Base-by-base conservation (phyloP, 1,284 basidiomycete genomes). In the Sporisorium graminicola region DNA sequence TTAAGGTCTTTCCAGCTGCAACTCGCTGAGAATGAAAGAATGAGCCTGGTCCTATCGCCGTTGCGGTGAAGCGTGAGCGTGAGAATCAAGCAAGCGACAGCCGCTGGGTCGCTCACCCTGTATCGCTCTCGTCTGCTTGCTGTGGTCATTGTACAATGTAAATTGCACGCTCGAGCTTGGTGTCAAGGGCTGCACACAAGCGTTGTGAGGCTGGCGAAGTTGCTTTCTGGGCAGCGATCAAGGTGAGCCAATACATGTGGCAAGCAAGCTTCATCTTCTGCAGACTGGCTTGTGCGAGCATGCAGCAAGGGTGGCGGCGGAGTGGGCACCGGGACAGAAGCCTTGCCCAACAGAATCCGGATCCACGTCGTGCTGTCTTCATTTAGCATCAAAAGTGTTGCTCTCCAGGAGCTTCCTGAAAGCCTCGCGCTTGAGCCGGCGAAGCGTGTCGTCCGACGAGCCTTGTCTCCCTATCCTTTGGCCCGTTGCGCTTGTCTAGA, bases 251-350 rank as follows among this genome's bases (percentile, higher is more conserved):
- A 50, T 29, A 31, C 49, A 50, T 31, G 49, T 29, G 18, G 49
- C 27, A 50, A 43, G 26, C 12, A 16, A 27, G 18, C 37, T 27
- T 16, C 7, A 24, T 26, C 18, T n/a, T 55, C 31, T 40, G 16
- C 29, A 35, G 43, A 50, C 47, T 68, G 66, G 57, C 66, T 64
- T 69, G 66, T 69, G 66, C 66, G 66, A 56, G 55, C 22, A 12
- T 33, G 49, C 37, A 43, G 22, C 37, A 20, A 54, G 9, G 37
- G 43, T 40, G 26, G 8, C 6, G 42, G 29, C 29, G 37, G n/a
- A 43, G 55, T 18, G 26, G 35, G 44, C 31, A 55, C 18, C 33
- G 31, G 29, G 22, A 20, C 52, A 27, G 43, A 24, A 37, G 27
- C 43, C 14, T 47, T 29, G 46, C 42, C 40, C 29, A 35, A 44